A percentile compares a stretch with the other conserved stretches of the same genome.
Evolutionary conservation across 805 yeast species (phyloP).

Genomic region (Jamesozyma gamospora): DNA sequence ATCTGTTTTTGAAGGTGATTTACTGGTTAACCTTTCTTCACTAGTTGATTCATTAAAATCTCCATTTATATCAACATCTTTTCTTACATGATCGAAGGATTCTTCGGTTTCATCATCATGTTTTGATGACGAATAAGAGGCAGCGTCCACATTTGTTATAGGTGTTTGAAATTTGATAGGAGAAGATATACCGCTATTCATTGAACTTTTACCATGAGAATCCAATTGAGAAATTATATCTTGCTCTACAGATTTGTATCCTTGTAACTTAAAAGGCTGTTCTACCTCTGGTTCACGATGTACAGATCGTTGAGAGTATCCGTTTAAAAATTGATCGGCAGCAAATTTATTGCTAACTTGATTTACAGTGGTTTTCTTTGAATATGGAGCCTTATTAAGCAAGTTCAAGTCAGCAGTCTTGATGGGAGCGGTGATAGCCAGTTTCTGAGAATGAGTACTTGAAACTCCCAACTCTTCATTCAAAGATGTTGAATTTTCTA

Average conservation of each 20-base stretch:
- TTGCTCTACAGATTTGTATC: too few species aligned
- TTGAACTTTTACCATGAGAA: too few species aligned
- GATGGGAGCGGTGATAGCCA: neutral
- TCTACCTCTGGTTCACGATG: too few species aligned
- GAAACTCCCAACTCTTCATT: neutral
- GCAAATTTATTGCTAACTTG: slow-evolving; percentile 12
- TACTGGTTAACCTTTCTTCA: neutral
- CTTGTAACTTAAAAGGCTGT: too few species aligned
- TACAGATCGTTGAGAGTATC: too few species aligned
- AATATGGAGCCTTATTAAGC: slow-evolving; percentile 18
- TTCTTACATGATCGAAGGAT: too few species aligned
- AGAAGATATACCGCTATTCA: neutral
- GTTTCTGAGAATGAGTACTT: neutral
- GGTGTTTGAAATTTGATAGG: neutral
- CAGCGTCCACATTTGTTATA: neutral
- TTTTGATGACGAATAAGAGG: too few species aligned
- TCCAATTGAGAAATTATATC: too few species aligned
- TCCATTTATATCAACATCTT: too few species aligned
- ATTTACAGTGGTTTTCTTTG: slow-evolving; percentile 14
- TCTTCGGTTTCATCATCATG: too few species aligned
- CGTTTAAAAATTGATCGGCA: neutral
- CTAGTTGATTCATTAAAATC: too few species aligned
- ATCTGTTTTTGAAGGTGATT: slow-evolving; percentile 2
- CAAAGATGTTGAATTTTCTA: neutral
- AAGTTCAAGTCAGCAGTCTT: slow-evolving; percentile 6